These are phyloP conservation scores for Gomphus sp. DNA, from an alignment of 1,284 basidiomycete genomes.

Conservation along the genomic window DNA sequence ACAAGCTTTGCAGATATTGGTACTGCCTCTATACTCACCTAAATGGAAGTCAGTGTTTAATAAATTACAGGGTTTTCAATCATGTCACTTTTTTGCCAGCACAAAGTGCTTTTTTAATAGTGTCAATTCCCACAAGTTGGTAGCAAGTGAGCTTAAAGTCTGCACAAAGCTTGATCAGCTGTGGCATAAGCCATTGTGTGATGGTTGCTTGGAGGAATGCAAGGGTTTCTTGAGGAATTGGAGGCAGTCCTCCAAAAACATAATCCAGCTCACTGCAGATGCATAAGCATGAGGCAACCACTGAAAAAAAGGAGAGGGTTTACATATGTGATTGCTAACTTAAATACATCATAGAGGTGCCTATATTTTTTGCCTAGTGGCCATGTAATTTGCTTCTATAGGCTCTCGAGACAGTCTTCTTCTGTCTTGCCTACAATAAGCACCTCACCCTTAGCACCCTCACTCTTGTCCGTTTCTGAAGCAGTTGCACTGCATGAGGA, in stretches of 20 bases:
- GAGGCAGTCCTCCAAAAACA: conserved; percentile 69
- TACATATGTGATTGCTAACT: conserved; percentile 86
- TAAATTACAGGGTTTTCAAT: neutral
- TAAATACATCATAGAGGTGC: conserved; percentile 97
- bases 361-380: conserved; percentile 90
- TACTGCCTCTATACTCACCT: conserved; percentile 77
- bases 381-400: conserved; percentile 93
- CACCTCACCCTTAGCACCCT: conserved; percentile 18
- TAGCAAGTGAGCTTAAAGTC: conserved; percentile 98
- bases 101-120: conserved; percentile 87
- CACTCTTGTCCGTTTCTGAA: conserved; percentile 16
- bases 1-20: conserved; percentile 98
- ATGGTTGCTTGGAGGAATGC: conserved; percentile 78
- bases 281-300: conserved; percentile 1
- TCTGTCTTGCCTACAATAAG: conserved; percentile 27
- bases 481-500: conserved; percentile 46
- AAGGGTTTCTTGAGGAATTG: conserved; percentile 53
- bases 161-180: conserved; percentile 97
- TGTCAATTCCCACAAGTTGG: conserved; percentile 94
- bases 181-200: conserved; percentile 91
- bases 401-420: conserved; percentile 67
- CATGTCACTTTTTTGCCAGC: conserved; percentile 61
- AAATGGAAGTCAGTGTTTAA: neutral
- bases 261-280: conserved; percentile 70
- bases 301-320: neutral